Percentiles rank a stretch among this genome's conserved stretches.
Conservation (phyloP, 148 eudicot species). For the Rhododendron williamsianum region DNA sequence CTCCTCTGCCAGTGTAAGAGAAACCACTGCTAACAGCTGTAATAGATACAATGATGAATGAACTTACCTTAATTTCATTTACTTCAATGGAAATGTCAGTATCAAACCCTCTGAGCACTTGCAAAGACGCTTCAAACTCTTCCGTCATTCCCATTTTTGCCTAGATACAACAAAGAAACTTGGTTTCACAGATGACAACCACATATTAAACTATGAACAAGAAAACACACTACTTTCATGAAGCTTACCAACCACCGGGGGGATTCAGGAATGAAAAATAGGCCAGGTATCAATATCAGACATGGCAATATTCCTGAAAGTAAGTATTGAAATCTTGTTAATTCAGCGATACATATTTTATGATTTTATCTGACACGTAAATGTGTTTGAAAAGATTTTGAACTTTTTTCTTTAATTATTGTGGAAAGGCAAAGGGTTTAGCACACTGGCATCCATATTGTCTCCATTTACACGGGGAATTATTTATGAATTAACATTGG, state of each 20-base stretch:
- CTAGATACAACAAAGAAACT: conserved; percentile 24
- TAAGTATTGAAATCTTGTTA: conserved; percentile 7
- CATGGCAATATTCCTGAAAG: conserved; percentile 83
- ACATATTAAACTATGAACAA: background rate
- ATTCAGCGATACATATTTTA: background rate
- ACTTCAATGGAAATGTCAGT: conserved; percentile 80
- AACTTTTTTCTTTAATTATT: background rate
- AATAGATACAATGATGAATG: background rate
- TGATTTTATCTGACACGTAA: background rate
- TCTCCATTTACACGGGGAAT: background rate
- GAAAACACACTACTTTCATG: background rate
- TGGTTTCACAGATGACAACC: conserved; percentile 1
- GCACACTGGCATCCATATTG: background rate
- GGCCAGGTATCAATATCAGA: conserved; percentile 77
- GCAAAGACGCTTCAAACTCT: conserved; percentile 91
- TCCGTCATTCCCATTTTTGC: conserved; percentile 95
- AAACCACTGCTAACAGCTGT: background rate
- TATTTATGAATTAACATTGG: background rate
- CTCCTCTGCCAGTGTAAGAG: background rate
- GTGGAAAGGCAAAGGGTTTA: background rate
- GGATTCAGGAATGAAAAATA: conserved; percentile 96
- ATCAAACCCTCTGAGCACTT: conserved; percentile 95
- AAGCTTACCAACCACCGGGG: conserved; percentile 96
- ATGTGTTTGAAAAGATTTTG: background rate
- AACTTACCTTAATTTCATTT: conserved; percentile 79